Evolutionary conservation across 805 yeast genomes (phyloP), one percentile per base, ranked within the genome.

Genomic region (Cyberlindnera sargentensis): DNA sequence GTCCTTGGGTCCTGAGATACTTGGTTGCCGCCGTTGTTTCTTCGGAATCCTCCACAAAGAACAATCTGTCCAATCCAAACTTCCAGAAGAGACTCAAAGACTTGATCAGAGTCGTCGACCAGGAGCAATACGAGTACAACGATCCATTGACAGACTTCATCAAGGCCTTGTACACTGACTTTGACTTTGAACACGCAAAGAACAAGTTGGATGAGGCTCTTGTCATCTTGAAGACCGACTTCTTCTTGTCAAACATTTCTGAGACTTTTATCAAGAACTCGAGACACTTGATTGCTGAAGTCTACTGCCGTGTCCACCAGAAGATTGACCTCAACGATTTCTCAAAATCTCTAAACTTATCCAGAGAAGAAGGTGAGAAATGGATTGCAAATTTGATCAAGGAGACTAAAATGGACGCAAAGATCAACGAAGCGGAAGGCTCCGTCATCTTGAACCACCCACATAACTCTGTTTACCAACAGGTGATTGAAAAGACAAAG

Each of bases 1-100:
- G 81, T 56, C 88, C 87, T 23, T 82, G 88, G 88, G 66, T 82
- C 40, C 60, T 80, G 50, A 72, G 87, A 55, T 82, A 82, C 57
- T 60, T 82, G 43, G 73, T 78, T 26, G 82, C 76, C 28, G 82
- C 83, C n/a, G 80, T 79, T 41, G 64, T 70, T 36, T 58, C 68
- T 11, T 62, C 71, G 11, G 60, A 65, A 37, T 37, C 58, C 31
- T 57, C 49, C 49, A 49, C 49, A 15, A 60, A 51, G 57, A 57
- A 48, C 47, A 55, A 53, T 41, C 43, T 55, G 41, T 46, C 58
- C 29, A 57, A 55, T 47, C 58, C 68, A 39, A 57, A 43, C 36
- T 68, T 71, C 65, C 76, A 72, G 55, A 75, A 76, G 57, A 73
- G 75, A 53, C 64, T 80, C 44, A 78, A 70, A 60, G 86, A 81